Conservation (phyloP, 345 rosid species). For the Aegle marmelos region DNA sequence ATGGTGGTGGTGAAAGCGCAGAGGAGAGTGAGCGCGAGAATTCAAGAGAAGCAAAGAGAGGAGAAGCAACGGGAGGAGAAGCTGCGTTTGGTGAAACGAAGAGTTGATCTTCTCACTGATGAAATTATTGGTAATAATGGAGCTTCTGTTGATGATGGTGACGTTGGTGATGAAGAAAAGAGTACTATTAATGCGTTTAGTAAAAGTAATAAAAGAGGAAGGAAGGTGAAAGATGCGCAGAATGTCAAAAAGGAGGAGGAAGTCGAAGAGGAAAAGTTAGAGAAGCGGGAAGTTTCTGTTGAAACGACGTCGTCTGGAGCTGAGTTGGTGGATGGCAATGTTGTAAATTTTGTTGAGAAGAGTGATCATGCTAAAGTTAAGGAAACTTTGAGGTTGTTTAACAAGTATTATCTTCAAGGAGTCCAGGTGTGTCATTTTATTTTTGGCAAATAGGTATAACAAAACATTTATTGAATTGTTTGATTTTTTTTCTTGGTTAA, state of each 20-base stretch:
- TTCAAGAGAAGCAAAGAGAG: conserved; percentile 31
- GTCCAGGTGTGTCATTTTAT: conserved; percentile 57
- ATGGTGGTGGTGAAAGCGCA: conserved; percentile 1
- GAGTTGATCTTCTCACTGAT: conserved; percentile 30
- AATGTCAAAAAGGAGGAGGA: conserved; percentile 3
- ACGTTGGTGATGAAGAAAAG: conserved; percentile 7
- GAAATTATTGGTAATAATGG: not conserved
- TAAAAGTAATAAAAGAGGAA: not conserved
- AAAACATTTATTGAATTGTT: not conserved
- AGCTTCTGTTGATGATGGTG: not conserved
- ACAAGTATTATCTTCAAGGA: conserved; percentile 75
- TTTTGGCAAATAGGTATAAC: not conserved
- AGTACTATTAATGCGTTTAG: not conserved
- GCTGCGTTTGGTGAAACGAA: conserved; percentile 38
- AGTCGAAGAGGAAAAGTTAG: not conserved
- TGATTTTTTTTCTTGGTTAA: too few species aligned
- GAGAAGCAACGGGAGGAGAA: conserved; percentile 39
- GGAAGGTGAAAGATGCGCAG: conserved; percentile 12
- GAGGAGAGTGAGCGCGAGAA: conserved; percentile 43
- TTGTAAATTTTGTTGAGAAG: conserved; percentile 24
- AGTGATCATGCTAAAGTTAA: conserved; percentile 59
- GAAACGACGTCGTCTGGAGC: not conserved
- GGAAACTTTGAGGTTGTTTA: conserved; percentile 68
- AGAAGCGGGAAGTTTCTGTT: not conserved
- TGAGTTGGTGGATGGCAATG: not conserved